These are phyloP conservation scores for Aspergillus ibericus DNA, from an alignment of 2,329 filamentous ascomycete species.

Conservation along the genomic window DNA sequence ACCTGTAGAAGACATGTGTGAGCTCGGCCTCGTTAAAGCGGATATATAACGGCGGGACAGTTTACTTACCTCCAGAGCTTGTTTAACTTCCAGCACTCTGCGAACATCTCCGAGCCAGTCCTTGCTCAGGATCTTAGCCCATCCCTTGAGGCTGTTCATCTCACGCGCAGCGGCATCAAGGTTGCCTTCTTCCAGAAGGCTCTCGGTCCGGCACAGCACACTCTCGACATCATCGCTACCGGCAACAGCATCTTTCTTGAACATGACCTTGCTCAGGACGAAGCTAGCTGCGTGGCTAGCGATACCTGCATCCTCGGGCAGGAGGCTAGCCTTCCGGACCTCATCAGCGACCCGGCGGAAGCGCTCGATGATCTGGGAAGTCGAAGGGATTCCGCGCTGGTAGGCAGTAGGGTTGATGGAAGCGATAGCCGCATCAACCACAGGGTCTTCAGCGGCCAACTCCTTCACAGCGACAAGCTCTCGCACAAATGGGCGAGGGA, in stretches of 20 bases:
- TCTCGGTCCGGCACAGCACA: slow-evolving; percentile 85
- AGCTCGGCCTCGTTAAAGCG: slow-evolving; percentile 6
- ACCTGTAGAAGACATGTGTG: slow-evolving; percentile 54
- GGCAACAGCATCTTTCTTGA: slow-evolving; percentile 87
- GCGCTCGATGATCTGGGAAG: slow-evolving; percentile 85
- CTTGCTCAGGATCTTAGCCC: slow-evolving; percentile 91
- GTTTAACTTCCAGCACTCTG: slow-evolving; percentile 89
- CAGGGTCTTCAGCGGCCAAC: slow-evolving; percentile 76
- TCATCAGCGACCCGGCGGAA: slow-evolving; percentile 91
- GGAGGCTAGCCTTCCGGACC: slow-evolving; percentile 88
- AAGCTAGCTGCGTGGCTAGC: slow-evolving; percentile 90
- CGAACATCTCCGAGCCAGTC: slow-evolving; percentile 93
- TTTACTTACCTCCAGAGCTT: slow-evolving; percentile 84
- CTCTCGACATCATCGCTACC: slow-evolving; percentile 90
- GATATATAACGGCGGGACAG: not conserved
- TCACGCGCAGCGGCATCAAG: slow-evolving; percentile 88
- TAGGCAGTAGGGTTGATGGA: slow-evolving; percentile 93
- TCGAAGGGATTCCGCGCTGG: slow-evolving; percentile 82
- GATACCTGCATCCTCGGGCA: slow-evolving; percentile 91
- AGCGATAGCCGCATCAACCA: slow-evolving; percentile 91
- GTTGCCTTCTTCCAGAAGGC: slow-evolving; percentile 86
- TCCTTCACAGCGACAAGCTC: slow-evolving; percentile 95
- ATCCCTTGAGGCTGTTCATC: slow-evolving; percentile 89
- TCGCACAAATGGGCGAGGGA: slow-evolving; percentile 81
- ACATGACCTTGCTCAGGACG: slow-evolving; percentile 88